Conservation (phyloP, 2,329 filamentous ascomycete species). For the Aspergillus unguis region DNA sequence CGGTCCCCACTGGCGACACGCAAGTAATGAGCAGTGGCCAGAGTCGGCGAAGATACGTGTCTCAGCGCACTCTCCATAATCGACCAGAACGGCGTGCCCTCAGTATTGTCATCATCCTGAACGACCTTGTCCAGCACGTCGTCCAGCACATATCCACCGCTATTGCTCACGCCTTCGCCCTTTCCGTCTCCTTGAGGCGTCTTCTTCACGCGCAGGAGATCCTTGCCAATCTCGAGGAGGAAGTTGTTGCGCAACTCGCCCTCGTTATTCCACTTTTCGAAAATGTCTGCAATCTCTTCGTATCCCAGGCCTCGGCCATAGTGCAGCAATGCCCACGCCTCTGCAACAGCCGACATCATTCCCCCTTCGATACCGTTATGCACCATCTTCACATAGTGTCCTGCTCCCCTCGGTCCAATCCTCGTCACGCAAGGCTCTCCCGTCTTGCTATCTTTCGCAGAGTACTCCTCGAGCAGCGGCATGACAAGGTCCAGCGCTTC, state of each 20-base stretch:
- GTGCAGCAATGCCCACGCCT: constrained; percentile 63
- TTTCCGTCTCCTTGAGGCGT: constrained; percentile 33
- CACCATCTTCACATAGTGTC: constrained; percentile 73
- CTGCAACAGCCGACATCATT: constrained; percentile 63
- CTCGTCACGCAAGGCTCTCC: constrained; percentile 59
- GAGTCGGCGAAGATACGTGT: constrained; percentile 63
- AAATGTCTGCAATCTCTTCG: constrained; percentile 59
- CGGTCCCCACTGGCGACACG: constrained; percentile 63
- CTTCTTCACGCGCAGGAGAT: constrained; percentile 57
- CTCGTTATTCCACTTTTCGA: constrained; percentile 58
- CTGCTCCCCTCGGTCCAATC: constrained; percentile 61
- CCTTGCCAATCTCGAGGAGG: constrained; percentile 60
- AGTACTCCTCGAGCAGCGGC: constrained; percentile 59
- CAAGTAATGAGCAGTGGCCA: constrained; percentile 61
- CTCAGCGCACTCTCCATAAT: constrained; percentile 59
- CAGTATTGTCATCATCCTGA: constrained; percentile 63
- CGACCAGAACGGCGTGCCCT: constrained; percentile 66
- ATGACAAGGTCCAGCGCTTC: constrained; percentile 57
- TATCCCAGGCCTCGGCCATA: constrained; percentile 56
- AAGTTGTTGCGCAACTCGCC: constrained; percentile 61
- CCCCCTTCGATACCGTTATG: constrained; percentile 73
- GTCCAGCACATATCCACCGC: constrained; percentile 52
- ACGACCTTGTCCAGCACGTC: constrained; percentile 68
- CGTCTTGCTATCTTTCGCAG: constrained; percentile 58
- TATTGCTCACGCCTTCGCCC: constrained; percentile 32